These are phyloP conservation scores for Cladosporium sp. DNA, from an alignment of 2,329 filamentous ascomycete species.

Conservation along the genomic window DNA sequence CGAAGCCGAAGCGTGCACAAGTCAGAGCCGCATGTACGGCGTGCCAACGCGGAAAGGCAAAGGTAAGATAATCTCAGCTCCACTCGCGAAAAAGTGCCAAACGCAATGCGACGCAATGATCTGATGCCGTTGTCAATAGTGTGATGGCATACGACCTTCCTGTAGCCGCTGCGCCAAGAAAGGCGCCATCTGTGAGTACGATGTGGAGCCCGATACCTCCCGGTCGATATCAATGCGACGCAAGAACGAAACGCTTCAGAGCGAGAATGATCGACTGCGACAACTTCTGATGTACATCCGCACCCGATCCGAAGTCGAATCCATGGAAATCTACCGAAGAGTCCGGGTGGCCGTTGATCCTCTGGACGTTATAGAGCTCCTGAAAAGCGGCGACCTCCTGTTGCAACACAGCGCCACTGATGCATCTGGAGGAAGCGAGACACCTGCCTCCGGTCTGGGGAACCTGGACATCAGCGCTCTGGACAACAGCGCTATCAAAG, in stretches of 20 bases:
- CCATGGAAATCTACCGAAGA: conserved; percentile 10
- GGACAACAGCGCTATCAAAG: conserved; percentile 9
- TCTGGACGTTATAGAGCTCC: conserved; percentile 6
- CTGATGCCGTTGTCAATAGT: not conserved
- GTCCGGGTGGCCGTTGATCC: conserved; percentile 6
- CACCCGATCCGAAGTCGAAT: conserved; percentile 7
- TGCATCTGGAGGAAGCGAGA: not conserved
- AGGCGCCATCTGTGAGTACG: conserved; percentile 7
- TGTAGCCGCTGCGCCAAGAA: conserved; percentile 9
- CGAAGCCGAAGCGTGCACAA: conserved; percentile 10
- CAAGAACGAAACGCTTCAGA: conserved; percentile 9
- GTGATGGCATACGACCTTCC: conserved; percentile 6
- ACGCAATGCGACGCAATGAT: no score
- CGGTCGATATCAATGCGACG: conserved; percentile 9
- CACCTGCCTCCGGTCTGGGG: conserved; percentile 3
- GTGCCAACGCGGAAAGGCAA: conserved; percentile 11
- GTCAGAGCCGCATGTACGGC: conserved; percentile 9
- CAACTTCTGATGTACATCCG: conserved; percentile 5
- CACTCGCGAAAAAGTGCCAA: no score
- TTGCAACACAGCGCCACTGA: conserved; percentile 3
- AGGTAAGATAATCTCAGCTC: not conserved
- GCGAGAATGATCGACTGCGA: conserved; percentile 2
- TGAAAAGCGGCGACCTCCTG: not conserved
- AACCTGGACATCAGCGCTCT: conserved; percentile 6
- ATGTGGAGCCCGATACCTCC: conserved; percentile 10